Percentiles rank a stretch among this genome's conserved stretches.
Evolutionary conservation across 148 eudicot species (phyloP).

Genomic region (Rhododendron simsii): DNA sequence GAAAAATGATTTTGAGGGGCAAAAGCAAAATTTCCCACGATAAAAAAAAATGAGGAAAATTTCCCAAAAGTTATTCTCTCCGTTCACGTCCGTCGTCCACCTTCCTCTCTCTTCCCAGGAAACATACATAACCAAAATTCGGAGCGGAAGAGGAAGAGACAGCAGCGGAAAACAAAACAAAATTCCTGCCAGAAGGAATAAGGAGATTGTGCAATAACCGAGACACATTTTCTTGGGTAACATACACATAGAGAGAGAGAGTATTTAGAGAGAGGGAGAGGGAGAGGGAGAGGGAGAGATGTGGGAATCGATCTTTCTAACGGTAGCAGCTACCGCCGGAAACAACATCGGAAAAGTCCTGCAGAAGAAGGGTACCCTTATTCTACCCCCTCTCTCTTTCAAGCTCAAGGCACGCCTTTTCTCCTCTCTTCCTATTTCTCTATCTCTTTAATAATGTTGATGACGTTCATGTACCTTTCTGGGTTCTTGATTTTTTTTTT

Average conservation of each 20-base stretch:
- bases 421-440: not conserved
- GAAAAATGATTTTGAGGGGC: not conserved
- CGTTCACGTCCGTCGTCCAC: not conserved
- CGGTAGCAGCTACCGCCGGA: constrained; percentile 64
- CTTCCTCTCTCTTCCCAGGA: not conserved
- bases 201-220: not conserved
- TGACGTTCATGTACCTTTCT: not conserved
- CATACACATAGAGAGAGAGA: not conserved
- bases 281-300: constrained; percentile 27
- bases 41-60: too few relatives aligned
- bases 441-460: not conserved
- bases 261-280: not conserved
- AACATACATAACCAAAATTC: not conserved
- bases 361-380: constrained; percentile 65
- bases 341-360: constrained; percentile 68
- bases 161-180: not conserved
- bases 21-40: not conserved
- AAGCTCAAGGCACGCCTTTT: constrained; percentile 47
- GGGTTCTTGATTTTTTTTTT: not conserved
- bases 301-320: constrained; percentile 64
- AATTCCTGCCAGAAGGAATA: not conserved
- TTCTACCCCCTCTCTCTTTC: constrained; percentile 63
- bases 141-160: not conserved
- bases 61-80: not conserved
- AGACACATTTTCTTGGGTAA: not conserved